A percentile compares a stretch with the other conserved stretches of the same genome.
Conservation (phyloP, 257 asterid species). For the Solanum commersonii region DNA sequence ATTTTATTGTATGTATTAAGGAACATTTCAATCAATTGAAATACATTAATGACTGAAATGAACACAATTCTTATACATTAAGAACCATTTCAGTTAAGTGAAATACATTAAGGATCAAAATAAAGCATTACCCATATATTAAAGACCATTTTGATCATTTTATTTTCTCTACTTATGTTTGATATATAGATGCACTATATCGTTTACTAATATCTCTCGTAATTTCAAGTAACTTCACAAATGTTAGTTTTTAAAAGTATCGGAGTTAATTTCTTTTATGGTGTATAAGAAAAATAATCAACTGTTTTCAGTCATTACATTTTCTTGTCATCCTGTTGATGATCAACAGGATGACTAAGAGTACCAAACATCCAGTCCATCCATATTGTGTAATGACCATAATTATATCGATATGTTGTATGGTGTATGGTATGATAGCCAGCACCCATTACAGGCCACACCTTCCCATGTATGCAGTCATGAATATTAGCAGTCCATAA, state of each 20-base stretch:
- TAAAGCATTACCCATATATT: no score
- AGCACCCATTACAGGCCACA: slow-evolving; percentile 98
- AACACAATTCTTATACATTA: neutral
- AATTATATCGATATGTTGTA: slow-evolving; percentile 93
- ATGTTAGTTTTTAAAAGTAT: neutral
- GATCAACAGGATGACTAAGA: slow-evolving; percentile 64
- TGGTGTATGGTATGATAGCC: slow-evolving; percentile 97
- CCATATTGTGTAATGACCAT: slow-evolving; percentile 93
- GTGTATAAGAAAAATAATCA: no score
- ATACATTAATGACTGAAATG: neutral
- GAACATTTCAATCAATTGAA: neutral
- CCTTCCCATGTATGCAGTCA: slow-evolving; percentile 77
- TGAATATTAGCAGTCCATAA: slow-evolving; percentile 95
- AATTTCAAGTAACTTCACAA: neutral
- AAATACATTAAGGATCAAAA: no score
- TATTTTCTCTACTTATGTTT: neutral
- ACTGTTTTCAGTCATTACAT: slow-evolving; percentile 9
- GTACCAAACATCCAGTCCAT: slow-evolving; percentile 99
- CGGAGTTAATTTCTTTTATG: neutral
- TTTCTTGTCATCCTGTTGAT: slow-evolving; percentile 50
- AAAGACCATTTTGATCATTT: no score
- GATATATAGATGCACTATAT: neutral
- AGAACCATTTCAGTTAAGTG: no score
- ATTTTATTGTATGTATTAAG: no score
- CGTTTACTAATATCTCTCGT: neutral